phyloP scores from a whole-genome alignment of 2,329 filamentous ascomycete species.

The Chaetoscypha palmicola region DNA sequence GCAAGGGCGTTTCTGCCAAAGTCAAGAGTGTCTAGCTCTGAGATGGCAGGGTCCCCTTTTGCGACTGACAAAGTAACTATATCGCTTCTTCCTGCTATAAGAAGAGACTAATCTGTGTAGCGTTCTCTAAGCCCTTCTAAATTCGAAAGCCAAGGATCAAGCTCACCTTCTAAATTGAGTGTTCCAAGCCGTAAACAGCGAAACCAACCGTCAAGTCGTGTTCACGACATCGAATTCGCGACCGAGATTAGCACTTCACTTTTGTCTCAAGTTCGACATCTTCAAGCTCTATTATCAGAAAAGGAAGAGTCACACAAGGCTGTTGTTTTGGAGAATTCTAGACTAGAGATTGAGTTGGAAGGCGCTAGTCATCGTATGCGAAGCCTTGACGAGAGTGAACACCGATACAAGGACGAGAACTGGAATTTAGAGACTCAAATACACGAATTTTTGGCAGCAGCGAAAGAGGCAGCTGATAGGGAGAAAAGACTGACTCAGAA shows the following conservation, averaged over 20 bases:
- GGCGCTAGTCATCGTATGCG: constrained; percentile 73
- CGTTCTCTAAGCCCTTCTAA: constrained; percentile 56
- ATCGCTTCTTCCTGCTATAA: background rate
- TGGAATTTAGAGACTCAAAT: constrained; percentile 93
- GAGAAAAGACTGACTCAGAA: constrained; percentile 74
- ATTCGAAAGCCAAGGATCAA: constrained; percentile 76
- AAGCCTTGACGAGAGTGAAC: constrained; percentile 84
- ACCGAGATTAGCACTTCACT: constrained; percentile 95
- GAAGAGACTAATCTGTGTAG: constrained; percentile 2
- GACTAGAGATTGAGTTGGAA: constrained; percentile 76
- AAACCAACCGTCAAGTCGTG: constrained; percentile 80
- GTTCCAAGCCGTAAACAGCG: constrained; percentile 82
- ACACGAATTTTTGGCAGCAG: constrained; percentile 69
- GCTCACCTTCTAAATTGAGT: constrained; percentile 81
- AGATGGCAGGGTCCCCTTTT: constrained; percentile 42
- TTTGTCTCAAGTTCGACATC: constrained; percentile 84
- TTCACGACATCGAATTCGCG: constrained; percentile 97
- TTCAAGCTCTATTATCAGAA: constrained; percentile 78
- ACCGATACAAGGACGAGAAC: constrained; percentile 96
- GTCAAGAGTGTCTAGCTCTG: constrained; percentile 68
- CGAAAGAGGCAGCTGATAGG: constrained; percentile 71
- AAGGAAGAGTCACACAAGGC: constrained; percentile 80
- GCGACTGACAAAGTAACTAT: constrained; percentile 39
- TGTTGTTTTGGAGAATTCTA: constrained; percentile 65
- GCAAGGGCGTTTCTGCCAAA: constrained; percentile 83